Base-by-base conservation (phyloP, 2,329 filamentous ascomycete species). In the Neonectria hederae region DNA sequence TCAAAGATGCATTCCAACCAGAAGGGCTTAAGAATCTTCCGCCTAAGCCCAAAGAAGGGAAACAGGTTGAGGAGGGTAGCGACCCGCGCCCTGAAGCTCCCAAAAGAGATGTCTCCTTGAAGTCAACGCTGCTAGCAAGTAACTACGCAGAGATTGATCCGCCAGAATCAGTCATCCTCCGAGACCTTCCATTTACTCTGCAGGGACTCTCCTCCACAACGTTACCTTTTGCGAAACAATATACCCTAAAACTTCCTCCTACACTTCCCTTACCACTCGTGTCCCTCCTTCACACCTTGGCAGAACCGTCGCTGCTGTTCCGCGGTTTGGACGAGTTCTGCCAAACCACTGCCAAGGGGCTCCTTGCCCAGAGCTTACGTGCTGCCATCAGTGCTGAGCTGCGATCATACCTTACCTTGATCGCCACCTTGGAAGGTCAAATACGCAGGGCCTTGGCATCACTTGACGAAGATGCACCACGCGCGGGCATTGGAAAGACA, bases 241-340 rank as follows among this genome's bases (percentile, higher is more conserved):
- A 89, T 22, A 88, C 87, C 2, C 81, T 98, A 56, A 92, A 89
- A 73, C 82, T 99, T 26, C 97, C 96, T 0, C 74, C 89, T 0
- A 92, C 90, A 0, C 84, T 99, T 6, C 94, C 96, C 1, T 83
- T 94, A 6, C 95, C 96, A 2, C 84, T 98, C 10, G 84, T 98
- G 14, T 94, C 94, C 17, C 85, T 99, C 10, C 83, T 99, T 2
- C 93, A 99, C 73, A 93, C 92, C 0, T 83, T 99, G 21, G 94
- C 96, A 2, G 96, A 99, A 76, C 96, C 96, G 8, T 97, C 95
- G 5, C 83, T 99, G n/a, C 83, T 99, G 9, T 99, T 97, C 76
- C 89, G 90, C 64, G 88, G 88, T 1, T 85, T 99, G 1, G 88
- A 93, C 14, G 84, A 86, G 4, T 99, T 97, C 78, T 91, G 95